These are phyloP conservation scores for Morella rubra DNA, from an alignment of 306 rosid genomes.

Conservation along the genomic window DNA sequence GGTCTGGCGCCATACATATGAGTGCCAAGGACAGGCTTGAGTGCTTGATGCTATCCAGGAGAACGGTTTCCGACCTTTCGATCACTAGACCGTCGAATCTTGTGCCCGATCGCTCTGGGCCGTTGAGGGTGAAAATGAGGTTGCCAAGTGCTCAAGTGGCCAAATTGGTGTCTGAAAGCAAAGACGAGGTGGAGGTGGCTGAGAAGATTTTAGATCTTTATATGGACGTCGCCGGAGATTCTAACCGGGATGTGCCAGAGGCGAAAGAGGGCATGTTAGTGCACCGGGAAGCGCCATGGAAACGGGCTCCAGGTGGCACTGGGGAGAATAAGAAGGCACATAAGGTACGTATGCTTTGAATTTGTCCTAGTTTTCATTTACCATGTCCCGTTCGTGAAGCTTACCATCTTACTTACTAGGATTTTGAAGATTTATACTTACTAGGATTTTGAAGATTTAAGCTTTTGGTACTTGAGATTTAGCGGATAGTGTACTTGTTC, in stretches of 20 bases:
- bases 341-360: conserved; percentile 38
- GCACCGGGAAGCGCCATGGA: conserved; percentile 18
- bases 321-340: conserved; percentile 28
- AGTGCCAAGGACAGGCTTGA: conserved; percentile 79
- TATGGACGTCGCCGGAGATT: conserved; percentile 25
- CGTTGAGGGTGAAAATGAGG: conserved; percentile 57
- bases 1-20: conserved; percentile 54
- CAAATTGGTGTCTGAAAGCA: conserved; percentile 62
- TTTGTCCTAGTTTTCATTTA: background rate
- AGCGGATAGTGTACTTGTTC: background rate
- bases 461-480: background rate
- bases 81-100: conserved; percentile 1
- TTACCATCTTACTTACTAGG: background rate
- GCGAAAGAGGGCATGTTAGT: background rate
- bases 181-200: conserved; percentile 49
- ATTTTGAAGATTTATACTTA: background rate
- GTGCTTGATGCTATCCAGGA: conserved; percentile 66
- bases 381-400: background rate
- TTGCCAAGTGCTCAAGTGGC: conserved; percentile 63
- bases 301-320: conserved; percentile 32
- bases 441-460: background rate
- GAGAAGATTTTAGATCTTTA: conserved; percentile 64
- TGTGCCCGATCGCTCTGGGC: conserved; percentile 27
- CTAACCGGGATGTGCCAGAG: conserved; percentile 18
- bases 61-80: conserved; percentile 61